Conservation (phyloP, 257 asterid genomes). For the Rubia yunnanensis region DNA sequence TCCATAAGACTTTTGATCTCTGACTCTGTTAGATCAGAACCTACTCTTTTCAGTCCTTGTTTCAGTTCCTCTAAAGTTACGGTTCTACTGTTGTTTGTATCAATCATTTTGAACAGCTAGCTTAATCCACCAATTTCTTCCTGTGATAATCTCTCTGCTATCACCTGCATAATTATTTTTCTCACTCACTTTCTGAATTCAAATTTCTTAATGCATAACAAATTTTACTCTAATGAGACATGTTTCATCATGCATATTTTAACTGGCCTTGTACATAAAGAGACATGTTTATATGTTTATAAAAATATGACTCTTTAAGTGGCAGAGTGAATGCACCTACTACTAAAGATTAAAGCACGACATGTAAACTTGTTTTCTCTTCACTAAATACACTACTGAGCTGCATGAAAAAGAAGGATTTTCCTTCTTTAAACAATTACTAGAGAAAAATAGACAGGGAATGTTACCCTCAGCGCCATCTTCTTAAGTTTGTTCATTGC, state of each 20-base stretch:
- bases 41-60: slow-evolving; percentile 67
- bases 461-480: slow-evolving; percentile 85
- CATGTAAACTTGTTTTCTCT: too few species aligned
- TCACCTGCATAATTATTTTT: slow-evolving; percentile 42
- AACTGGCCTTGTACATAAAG: too few species aligned
- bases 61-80: slow-evolving; percentile 85
- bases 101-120: slow-evolving; percentile 82
- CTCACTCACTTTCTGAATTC: not conserved
- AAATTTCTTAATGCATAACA: too few species aligned
- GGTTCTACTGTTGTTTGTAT: slow-evolving; percentile 70
- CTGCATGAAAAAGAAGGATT: not conserved
- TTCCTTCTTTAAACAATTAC: not conserved
- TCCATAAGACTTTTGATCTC: slow-evolving; percentile 73
- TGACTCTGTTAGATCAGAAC: slow-evolving; percentile 74
- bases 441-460: not conserved
- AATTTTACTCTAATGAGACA: too few species aligned
- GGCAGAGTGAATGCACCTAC: too few species aligned
- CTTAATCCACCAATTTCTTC: slow-evolving; percentile 92
- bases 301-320: too few species aligned
- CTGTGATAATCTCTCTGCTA: slow-evolving; percentile 89
- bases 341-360: too few species aligned
- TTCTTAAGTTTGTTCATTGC: slow-evolving; percentile 97
- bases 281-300: too few species aligned
- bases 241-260: too few species aligned
- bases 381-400: too few species aligned